These are phyloP conservation scores for Penicillium crystallinum DNA, from an alignment of 495 filamentous ascomycete genomes.

Conservation along the genomic window DNA sequence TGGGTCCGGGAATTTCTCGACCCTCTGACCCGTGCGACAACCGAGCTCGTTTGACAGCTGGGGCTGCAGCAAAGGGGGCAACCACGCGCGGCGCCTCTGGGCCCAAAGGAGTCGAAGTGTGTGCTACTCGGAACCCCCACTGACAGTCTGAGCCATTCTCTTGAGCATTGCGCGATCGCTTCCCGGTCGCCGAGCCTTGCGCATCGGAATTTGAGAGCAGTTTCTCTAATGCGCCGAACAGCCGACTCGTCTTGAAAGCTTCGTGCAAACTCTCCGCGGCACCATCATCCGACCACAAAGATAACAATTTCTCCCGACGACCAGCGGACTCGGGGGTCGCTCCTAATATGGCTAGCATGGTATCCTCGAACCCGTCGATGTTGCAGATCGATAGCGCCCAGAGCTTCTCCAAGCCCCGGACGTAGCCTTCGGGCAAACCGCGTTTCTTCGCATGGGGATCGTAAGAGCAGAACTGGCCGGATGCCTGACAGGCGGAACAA, in stretches of 20 bases:
- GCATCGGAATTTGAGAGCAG: slow-evolving; percentile 44
- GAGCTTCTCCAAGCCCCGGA: slow-evolving; percentile 41
- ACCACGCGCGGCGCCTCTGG: slow-evolving; percentile 30
- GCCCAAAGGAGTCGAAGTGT: slow-evolving; percentile 27
- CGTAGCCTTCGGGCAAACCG: slow-evolving; percentile 48
- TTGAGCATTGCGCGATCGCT: slow-evolving; percentile 37
- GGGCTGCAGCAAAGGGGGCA: slow-evolving; percentile 19
- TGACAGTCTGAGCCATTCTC: slow-evolving; percentile 23
- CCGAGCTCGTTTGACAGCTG: slow-evolving; percentile 29
- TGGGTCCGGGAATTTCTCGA: slow-evolving; percentile 8
- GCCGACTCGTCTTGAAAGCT: slow-evolving; percentile 52
- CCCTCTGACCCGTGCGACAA: slow-evolving; percentile 18
- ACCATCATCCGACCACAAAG: slow-evolving; percentile 47
- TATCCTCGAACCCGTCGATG: slow-evolving; percentile 46
- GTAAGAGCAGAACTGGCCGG: slow-evolving; percentile 61
- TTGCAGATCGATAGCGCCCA: slow-evolving; percentile 45
- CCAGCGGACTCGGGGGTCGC: slow-evolving; percentile 31
- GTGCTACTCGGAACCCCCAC: slow-evolving; percentile 36
- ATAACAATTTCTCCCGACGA: slow-evolving; percentile 31
- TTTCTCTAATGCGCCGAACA: slow-evolving; percentile 50
- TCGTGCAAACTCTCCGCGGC: slow-evolving; percentile 52
- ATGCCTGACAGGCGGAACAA: slow-evolving; percentile 59
- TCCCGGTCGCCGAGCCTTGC: slow-evolving; percentile 19
- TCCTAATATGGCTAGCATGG: slow-evolving; percentile 40
- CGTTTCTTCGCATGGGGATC: slow-evolving; percentile 67